phyloP scores from a whole-genome alignment of 148 eudicot genomes.

The Chenopodium suecicum region DNA sequence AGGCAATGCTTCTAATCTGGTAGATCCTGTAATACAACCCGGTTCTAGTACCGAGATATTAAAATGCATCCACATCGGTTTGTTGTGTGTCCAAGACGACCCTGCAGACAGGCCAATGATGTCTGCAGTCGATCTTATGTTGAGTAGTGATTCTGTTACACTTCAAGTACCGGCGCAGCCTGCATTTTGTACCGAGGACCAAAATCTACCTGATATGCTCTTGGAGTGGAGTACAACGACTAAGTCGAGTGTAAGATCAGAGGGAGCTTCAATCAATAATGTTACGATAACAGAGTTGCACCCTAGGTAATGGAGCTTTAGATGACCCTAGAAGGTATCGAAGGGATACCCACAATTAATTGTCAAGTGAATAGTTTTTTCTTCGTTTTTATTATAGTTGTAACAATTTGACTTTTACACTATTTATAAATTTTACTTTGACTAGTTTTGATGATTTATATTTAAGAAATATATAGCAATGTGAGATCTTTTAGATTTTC shows the following conservation, averaged over 20 bases:
- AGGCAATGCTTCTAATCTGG: constrained; percentile 11
- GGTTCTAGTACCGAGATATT: constrained; percentile 22
- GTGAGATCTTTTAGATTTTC: no score
- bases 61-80: constrained; percentile 46
- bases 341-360: no score
- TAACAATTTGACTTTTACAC: no score
- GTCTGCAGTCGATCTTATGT: constrained; percentile 37
- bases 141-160: constrained; percentile 29
- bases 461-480: no score
- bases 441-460: no score
- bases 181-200: background rate
- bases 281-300: constrained; percentile 9
- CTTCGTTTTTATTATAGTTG: no score
- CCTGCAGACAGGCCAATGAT: constrained; percentile 38
- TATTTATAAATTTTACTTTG: no score
- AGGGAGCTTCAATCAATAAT: background rate
- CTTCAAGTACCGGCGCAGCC: constrained; percentile 19
- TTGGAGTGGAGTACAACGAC: background rate
- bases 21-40: constrained; percentile 8
- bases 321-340: no score
- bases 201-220: background rate
- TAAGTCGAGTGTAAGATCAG: background rate
- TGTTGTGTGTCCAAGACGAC: constrained; percentile 42
- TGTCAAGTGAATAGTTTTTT: no score
- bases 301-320: background rate